Evolutionary conservation across 148 eudicot genomes (phyloP).

Genomic region (Chenopodium suecicum): DNA sequence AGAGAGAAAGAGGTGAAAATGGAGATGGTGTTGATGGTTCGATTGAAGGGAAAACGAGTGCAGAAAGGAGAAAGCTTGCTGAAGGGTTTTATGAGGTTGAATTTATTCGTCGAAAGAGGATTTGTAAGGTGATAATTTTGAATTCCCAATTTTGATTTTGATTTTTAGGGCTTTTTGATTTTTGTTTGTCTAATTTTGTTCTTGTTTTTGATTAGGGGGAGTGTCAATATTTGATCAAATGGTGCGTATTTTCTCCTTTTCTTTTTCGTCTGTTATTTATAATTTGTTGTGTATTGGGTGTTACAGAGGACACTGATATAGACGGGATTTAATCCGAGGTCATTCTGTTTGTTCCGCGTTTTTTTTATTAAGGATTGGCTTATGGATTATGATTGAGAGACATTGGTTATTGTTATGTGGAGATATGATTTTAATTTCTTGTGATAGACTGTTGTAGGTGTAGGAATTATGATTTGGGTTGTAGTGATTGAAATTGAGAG

Average conservation of each 20-base stretch:
- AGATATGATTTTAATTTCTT: too few species aligned
- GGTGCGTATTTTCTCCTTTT: slow-evolving; percentile 47
- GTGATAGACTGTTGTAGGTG: too few species aligned
- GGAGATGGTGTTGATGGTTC: slow-evolving; percentile 8
- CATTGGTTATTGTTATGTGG: too few species aligned
- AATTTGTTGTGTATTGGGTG: too few species aligned
- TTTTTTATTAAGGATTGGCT: too few species aligned
- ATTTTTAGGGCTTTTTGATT: background rate
- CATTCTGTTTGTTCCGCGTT: too few species aligned
- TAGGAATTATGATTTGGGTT: background rate
- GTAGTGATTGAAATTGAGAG: background rate
- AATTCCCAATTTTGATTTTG: background rate
- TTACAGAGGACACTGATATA: too few species aligned
- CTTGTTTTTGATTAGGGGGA: slow-evolving; percentile 49
- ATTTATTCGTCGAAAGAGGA: slow-evolving; percentile 67
- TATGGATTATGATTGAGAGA: too few species aligned
- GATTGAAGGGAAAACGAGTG: slow-evolving; percentile 19
- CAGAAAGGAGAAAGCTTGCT: slow-evolving; percentile 55
- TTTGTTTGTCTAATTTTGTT: slow-evolving; percentile 11
- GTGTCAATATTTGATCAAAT: slow-evolving; percentile 87
- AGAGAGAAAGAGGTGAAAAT: slow-evolving; percentile 1
- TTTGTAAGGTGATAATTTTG: slow-evolving; percentile 58
- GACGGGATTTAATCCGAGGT: too few species aligned
- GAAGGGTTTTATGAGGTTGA: slow-evolving; percentile 87
- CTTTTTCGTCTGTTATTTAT: too few species aligned